phyloP scores from a whole-genome alignment of 306 rosid species.

The Quillaja saponaria region DNA sequence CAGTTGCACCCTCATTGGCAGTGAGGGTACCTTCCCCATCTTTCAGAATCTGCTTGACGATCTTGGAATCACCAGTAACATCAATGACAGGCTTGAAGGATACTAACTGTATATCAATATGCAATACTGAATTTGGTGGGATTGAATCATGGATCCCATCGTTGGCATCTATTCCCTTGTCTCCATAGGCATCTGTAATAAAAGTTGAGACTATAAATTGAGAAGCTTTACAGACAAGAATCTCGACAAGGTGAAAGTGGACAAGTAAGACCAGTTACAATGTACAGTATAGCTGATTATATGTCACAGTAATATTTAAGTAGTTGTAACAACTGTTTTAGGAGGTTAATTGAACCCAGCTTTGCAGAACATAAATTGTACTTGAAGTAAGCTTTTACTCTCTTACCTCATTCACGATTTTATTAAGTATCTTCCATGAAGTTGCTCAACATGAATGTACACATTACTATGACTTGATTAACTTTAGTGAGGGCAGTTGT shows the following conservation, averaged over 20 bases:
- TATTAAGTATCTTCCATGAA: too few relatives aligned
- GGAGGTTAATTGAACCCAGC: too few relatives aligned
- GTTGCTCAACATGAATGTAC: too few relatives aligned
- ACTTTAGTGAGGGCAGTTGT: too few relatives aligned
- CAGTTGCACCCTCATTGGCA: conserved; percentile 66
- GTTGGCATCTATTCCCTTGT: conserved; percentile 45
- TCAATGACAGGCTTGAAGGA: conserved; percentile 69
- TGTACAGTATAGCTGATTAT: conserved; percentile 6
- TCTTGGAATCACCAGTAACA: conserved; percentile 65
- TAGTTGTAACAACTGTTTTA: too few relatives aligned
- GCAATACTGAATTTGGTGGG: conserved; percentile 49
- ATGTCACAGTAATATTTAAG: too few relatives aligned
- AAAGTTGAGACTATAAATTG: conserved; percentile 14
- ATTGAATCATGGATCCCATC: conserved; percentile 44
- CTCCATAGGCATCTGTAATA: conserved; percentile 57
- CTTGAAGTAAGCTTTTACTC: too few relatives aligned
- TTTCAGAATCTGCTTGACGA: conserved; percentile 60
- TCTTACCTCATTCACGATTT: too few relatives aligned
- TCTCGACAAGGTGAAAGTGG: conserved; percentile 1
- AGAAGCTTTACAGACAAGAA: conserved; percentile 15
- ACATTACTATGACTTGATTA: too few relatives aligned
- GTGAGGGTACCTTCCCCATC: conserved; percentile 60
- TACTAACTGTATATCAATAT: conserved; percentile 56
- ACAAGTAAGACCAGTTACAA: conserved; percentile 15
- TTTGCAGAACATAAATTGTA: too few relatives aligned